Evolutionary conservation across 1,139 yeast species (phyloP).

Genomic region (Candida tunisiensis): DNA sequence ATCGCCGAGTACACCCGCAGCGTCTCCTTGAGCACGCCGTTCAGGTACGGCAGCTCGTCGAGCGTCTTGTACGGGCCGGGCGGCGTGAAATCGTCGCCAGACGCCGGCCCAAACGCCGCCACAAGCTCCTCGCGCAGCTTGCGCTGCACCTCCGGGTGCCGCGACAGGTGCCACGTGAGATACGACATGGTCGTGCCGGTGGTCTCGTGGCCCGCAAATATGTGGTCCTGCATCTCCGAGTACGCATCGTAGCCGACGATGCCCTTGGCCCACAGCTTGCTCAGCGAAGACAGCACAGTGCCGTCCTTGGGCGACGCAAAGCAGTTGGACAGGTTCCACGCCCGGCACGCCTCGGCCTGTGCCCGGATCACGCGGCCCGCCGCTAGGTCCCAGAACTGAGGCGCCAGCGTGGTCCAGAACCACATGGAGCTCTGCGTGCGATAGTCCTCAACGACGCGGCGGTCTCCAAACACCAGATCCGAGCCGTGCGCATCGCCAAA

Average conservation of each 20-base stretch:
- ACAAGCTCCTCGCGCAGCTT: conserved; percentile 28
- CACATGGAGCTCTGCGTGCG: conserved; percentile 44
- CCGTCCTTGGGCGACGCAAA: conserved; percentile 7
- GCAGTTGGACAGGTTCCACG: conserved; percentile 36
- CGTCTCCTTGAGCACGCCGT: conserved; percentile 42
- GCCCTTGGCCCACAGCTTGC: conserved; percentile 14
- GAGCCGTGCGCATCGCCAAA: conserved; percentile 32
- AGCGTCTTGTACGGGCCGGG: conserved; percentile 19
- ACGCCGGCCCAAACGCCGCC: conserved; percentile 7
- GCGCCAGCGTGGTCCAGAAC: conserved; percentile 54
- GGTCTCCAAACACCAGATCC: conserved; percentile 6
- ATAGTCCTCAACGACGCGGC: conserved; percentile 21
- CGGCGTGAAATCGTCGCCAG: conserved; percentile 5
- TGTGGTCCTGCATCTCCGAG: conserved; percentile 32
- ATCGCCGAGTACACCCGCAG: conserved; percentile 51
- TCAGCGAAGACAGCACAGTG: conserved; percentile 31
- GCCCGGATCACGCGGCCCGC: conserved; percentile 25
- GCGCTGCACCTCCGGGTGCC: conserved; percentile 29
- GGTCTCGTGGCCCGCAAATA: conserved; percentile 64
- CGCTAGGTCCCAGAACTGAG: conserved; percentile 33
- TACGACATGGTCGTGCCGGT: conserved; percentile 53
- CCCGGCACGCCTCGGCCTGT: conserved; percentile 26
- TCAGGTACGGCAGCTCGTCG: conserved; percentile 36
- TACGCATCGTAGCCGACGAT: conserved; percentile 20
- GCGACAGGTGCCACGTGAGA: conserved; percentile 41